A percentile compares a stretch with the other conserved stretches of the same genome.
Evolutionary conservation across 2,329 filamentous ascomycete species (phyloP).

Genomic region (Pestalotiopsis fici): DNA sequence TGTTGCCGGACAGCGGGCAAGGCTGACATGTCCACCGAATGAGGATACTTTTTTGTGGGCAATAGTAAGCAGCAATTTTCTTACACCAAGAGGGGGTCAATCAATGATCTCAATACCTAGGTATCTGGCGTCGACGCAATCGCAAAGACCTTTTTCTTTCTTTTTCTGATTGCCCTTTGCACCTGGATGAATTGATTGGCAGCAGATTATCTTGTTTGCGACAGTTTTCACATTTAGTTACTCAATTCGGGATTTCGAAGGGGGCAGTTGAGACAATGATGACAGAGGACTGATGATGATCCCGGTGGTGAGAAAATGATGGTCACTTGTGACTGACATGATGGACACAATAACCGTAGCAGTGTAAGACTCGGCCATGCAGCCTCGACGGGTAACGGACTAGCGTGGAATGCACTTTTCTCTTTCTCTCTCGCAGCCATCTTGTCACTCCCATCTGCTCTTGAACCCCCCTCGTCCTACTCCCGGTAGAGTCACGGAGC

Average conservation of each 20-base stretch:
- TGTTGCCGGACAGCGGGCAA: not conserved
- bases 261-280: too few species aligned
- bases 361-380: not conserved
- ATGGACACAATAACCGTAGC: not conserved
- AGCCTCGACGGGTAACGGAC: conserved; percentile 2
- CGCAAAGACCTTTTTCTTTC: too few species aligned
- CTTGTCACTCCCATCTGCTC: too few species aligned
- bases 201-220: too few species aligned
- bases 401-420: conserved; percentile 6
- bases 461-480: not conserved
- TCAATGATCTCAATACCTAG: not conserved
- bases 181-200: too few species aligned
- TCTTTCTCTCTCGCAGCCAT: not conserved
- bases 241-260: too few species aligned
- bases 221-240: too few species aligned
- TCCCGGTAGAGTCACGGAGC: not conserved
- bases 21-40: not conserved
- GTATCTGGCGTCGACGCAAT: too few species aligned
- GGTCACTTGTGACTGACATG: not conserved
- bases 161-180: too few species aligned
- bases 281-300: too few species aligned
- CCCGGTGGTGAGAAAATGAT: too few species aligned
- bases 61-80: not conserved
- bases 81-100: not conserved
- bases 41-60: not conserved